Evolutionary conservation across 345 rosid genomes (phyloP).

Genomic region (Kernera saxatilis): DNA sequence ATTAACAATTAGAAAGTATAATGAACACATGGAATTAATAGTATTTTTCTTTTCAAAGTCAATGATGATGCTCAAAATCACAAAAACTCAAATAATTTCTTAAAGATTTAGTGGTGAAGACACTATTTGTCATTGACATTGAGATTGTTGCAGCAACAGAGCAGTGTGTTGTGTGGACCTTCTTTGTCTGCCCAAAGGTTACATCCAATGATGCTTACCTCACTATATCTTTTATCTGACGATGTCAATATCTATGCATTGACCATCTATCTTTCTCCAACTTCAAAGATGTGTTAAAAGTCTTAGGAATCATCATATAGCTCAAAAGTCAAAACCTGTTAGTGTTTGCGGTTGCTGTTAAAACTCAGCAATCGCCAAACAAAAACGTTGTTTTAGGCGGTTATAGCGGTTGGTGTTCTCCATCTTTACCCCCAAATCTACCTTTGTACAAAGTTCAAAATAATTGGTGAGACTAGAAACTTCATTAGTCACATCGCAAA

Average conservation of each 20-base stretch:
- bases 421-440: background rate
- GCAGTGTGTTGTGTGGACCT: slow-evolving; percentile 27
- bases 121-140: background rate
- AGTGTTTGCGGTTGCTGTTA: background rate
- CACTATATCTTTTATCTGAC: slow-evolving; percentile 2
- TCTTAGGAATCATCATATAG: slow-evolving; percentile 1
- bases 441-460: background rate
- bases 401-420: background rate
- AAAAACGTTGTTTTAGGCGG: background rate
- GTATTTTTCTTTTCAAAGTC: slow-evolving; percentile 7
- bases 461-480: background rate
- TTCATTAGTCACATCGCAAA: background rate
- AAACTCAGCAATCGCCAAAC: background rate
- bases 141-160: slow-evolving; percentile 13
- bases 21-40: background rate
- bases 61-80: slow-evolving; percentile 10
- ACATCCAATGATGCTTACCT: slow-evolving; percentile 19
- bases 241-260: slow-evolving; percentile 13
- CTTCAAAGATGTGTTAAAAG: background rate
- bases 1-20: background rate
- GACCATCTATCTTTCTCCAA: slow-evolving; percentile 9
- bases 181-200: slow-evolving; percentile 17
- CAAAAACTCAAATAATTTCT: background rate
- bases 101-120: background rate
- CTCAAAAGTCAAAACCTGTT: slow-evolving; percentile 12